Evolutionary conservation across 768 basidiomycete genomes (phyloP).

Genomic region (Leccinum boreale): DNA sequence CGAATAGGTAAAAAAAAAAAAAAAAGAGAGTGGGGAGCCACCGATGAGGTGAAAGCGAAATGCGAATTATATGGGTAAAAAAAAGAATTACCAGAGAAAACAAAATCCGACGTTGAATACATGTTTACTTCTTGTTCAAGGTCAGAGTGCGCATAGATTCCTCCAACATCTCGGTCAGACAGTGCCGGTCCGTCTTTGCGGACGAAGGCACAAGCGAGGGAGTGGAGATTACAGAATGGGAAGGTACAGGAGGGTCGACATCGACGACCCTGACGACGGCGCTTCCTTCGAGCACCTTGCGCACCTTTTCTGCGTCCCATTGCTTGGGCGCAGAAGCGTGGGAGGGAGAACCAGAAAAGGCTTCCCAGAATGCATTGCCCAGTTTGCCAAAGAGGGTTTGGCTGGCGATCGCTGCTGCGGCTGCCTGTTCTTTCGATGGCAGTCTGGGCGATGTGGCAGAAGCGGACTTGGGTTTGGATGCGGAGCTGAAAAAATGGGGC

Average conservation of each 20-base stretch:
- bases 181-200: constrained; percentile 17
- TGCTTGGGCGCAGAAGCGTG: constrained; percentile 27
- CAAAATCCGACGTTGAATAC: neutral
- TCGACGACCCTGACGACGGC: constrained; percentile 80
- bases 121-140: constrained; percentile 47
- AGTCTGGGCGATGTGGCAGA: constrained; percentile 40
- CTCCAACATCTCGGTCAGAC: constrained; percentile 48
- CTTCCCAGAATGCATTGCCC: constrained; percentile 83
- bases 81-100: neutral
- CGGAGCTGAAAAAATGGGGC: constrained; percentile 31
- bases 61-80: constrained; percentile 12
- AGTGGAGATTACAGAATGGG: neutral
- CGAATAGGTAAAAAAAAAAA: neutral
- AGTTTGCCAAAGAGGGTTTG: constrained; percentile 73
- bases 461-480: constrained; percentile 13
- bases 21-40: constrained; percentile 13
- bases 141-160: constrained; percentile 69
- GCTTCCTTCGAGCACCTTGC: constrained; percentile 77
- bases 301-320: constrained; percentile 77
- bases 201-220: constrained; percentile 1
- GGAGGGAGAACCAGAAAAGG: constrained; percentile 57
- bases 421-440: constrained; percentile 32
- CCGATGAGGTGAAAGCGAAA: neutral
- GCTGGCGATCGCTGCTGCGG: constrained; percentile 64
- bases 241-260: constrained; percentile 43